phyloP scores from a whole-genome alignment of 345 rosid species.

The Crucihimalaya himalaica region DNA sequence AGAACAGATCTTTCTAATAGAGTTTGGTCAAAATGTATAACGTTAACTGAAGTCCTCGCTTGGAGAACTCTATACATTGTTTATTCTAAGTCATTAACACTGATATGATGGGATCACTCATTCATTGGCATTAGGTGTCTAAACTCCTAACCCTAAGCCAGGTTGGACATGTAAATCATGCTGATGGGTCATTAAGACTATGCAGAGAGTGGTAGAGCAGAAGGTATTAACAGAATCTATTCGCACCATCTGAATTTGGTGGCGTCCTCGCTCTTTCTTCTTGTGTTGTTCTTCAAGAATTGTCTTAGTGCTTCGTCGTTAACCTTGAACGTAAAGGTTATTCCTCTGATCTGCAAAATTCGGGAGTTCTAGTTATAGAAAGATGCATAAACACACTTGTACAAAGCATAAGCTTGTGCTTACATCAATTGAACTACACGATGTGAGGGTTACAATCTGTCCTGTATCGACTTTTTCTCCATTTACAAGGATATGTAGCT shows the following conservation, averaged over 20 bases:
- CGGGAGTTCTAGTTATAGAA: background rate
- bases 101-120: constrained; percentile 13
- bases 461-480: constrained; percentile 57
- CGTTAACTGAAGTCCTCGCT: background rate
- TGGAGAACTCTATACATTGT: background rate
- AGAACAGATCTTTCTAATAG: background rate
- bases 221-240: constrained; percentile 14
- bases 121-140: constrained; percentile 13
- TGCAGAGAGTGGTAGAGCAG: constrained; percentile 13
- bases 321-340: constrained; percentile 59
- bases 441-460: constrained; percentile 42
- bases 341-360: constrained; percentile 62
- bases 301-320: constrained; percentile 56
- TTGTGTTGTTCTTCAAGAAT: constrained; percentile 34
- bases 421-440: constrained; percentile 68
- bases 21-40: background rate
- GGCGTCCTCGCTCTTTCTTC: constrained; percentile 34
- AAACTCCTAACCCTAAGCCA: background rate
- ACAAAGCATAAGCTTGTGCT: constrained; percentile 7
- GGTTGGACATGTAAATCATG: background rate
- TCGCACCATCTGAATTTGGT: constrained; percentile 50
- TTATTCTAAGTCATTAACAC: background rate
- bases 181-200: constrained; percentile 13
- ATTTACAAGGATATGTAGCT: constrained; percentile 52
- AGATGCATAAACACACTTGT: background rate